Percentiles rank a stretch among this genome's conserved stretches.
Evolutionary conservation across 805 yeast genomes (phyloP).

Genomic region (Candida takata): DNA sequence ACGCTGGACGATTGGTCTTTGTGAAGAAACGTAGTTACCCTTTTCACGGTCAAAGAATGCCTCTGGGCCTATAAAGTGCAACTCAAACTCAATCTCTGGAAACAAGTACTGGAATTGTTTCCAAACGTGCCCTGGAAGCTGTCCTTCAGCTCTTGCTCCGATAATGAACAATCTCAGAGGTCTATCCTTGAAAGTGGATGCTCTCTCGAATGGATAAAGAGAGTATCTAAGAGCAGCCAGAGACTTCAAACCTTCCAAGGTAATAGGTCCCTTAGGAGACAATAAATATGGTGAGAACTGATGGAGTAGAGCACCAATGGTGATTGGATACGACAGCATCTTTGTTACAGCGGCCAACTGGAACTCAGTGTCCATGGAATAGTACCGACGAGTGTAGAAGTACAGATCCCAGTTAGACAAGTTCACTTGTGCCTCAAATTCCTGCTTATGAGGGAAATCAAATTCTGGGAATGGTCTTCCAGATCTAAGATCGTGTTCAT

Average conservation of each 20-base stretch:
- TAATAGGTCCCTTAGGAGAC: slow-evolving; percentile 79
- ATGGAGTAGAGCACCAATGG: slow-evolving; percentile 79
- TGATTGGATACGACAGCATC: slow-evolving; percentile 86
- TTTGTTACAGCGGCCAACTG: slow-evolving; percentile 94
- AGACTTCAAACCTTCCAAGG: slow-evolving; percentile 89
- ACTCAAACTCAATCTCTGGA: slow-evolving; percentile 76
- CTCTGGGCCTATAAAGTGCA: slow-evolving; percentile 94
- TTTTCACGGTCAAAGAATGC: slow-evolving; percentile 68
- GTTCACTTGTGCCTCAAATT: slow-evolving; percentile 67
- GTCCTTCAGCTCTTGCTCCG: slow-evolving; percentile 90
- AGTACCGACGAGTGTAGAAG: slow-evolving; percentile 86
- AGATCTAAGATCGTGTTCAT: slow-evolving; percentile 90
- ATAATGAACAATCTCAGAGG: slow-evolving; percentile 85
- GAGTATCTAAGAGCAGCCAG: slow-evolving; percentile 90
- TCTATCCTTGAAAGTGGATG: slow-evolving; percentile 65
- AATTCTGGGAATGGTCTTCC: slow-evolving; percentile 95
- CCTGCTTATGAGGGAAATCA: slow-evolving; percentile 81
- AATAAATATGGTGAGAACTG: slow-evolving; percentile 78
- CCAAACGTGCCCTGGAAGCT: slow-evolving; percentile 94
- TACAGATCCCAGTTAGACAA: slow-evolving; percentile 87
- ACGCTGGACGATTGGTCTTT: slow-evolving; percentile 65
- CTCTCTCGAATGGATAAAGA: slow-evolving; percentile 58
- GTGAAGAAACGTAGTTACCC: slow-evolving; percentile 49
- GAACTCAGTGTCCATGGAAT: slow-evolving; percentile 95
- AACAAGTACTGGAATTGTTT: slow-evolving; percentile 81